These are phyloP conservation scores for Euphrasia arctica DNA, from an alignment of 305 asterid genomes.

Conservation along the genomic window DNA sequence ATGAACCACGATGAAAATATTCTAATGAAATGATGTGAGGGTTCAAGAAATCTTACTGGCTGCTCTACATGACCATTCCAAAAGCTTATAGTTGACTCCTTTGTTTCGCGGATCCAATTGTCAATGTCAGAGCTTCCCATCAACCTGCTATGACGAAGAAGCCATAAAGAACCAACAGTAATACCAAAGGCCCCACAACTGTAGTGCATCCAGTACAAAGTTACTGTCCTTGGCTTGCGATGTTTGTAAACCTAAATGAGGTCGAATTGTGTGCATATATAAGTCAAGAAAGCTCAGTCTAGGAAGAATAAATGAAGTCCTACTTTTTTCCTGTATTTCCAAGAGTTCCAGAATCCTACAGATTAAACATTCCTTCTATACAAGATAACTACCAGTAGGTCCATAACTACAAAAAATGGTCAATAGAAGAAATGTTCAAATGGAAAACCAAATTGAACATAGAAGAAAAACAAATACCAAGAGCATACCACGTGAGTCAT, in stretches of 20 bases:
- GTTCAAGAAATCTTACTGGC: slow-evolving; percentile 58
- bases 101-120: slow-evolving; percentile 88
- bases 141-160: slow-evolving; percentile 91
- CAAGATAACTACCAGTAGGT: slow-evolving; percentile 9
- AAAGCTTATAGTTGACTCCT: slow-evolving; percentile 73
- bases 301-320: no score
- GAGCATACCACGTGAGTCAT: slow-evolving; percentile 24
- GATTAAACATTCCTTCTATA: slow-evolving; percentile 7
- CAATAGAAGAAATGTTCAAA: neutral
- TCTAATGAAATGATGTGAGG: slow-evolving; percentile 17
- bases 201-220: slow-evolving; percentile 83
- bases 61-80: slow-evolving; percentile 98
- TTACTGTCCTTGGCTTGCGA: slow-evolving; percentile 69
- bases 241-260: slow-evolving; percentile 73
- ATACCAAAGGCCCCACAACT: slow-evolving; percentile 77
- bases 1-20: slow-evolving; percentile 18
- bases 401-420: neutral
- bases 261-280: slow-evolving; percentile 11
- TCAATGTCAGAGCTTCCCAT: slow-evolving; percentile 98
- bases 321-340: slow-evolving; percentile 9
- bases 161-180: slow-evolving; percentile 80
- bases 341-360: neutral
- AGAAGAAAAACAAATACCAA: slow-evolving; percentile 11
- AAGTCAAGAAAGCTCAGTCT: slow-evolving; percentile 11
- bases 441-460: neutral